Evolutionary conservation across 208 protist species (phyloP).

Genomic region (Borovskyia barvae): DNA sequence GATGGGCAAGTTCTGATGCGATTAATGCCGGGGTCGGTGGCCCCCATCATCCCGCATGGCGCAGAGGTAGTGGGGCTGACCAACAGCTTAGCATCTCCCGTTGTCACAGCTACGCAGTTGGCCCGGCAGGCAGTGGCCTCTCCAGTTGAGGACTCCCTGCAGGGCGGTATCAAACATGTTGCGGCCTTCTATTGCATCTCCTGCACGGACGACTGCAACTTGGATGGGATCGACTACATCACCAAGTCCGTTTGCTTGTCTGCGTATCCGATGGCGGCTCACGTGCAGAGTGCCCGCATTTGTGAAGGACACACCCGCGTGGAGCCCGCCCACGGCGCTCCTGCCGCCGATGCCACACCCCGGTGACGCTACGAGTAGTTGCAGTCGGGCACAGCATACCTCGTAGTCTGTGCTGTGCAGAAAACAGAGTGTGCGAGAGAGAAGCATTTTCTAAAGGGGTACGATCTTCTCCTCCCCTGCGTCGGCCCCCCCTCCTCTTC

Average conservation of each 20-base stretch:
- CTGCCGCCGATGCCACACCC: background rate
- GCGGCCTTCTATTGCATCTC: constrained; percentile 77
- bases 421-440: too few relatives aligned
- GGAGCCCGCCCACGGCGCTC: constrained; percentile 16
- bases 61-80: constrained; percentile 71
- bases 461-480: too few relatives aligned
- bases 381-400: too few relatives aligned
- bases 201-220: constrained; percentile 77
- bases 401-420: too few relatives aligned
- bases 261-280: constrained; percentile 71
- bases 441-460: too few relatives aligned
- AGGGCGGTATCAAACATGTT: constrained; percentile 84
- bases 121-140: constrained; percentile 19
- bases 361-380: too few relatives aligned
- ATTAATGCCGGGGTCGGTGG: constrained; percentile 75
- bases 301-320: constrained; percentile 65
- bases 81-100: constrained; percentile 55
- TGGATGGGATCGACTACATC: constrained; percentile 81
- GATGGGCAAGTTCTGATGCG: constrained; percentile 77
- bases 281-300: constrained; percentile 77
- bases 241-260: constrained; percentile 69
- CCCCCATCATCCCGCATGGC: constrained; percentile 80
- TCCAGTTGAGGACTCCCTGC: constrained; percentile 70
- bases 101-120: constrained; percentile 49
- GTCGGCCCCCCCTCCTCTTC: too few relatives aligned